Evolutionary conservation across 1,139 yeast genomes (phyloP), one percentile per base, ranked within the genome.

Genomic region (Scheffersomyces illinoinensis): DNA sequence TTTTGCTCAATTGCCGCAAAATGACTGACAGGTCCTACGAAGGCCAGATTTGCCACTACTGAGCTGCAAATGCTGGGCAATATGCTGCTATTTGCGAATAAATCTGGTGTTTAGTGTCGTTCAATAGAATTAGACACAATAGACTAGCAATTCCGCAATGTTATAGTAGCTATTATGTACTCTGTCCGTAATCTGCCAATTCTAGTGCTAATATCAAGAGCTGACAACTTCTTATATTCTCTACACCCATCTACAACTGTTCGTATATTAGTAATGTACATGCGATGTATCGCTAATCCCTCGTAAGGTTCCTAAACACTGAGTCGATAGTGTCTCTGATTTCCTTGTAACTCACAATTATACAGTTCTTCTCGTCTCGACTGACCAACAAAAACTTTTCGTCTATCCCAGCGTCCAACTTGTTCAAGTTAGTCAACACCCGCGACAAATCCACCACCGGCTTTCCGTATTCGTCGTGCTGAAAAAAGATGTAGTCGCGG

Each of bases 351-450:
- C 93, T 87, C 56, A 91, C 88, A 55, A 93, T 86, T 62, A 93
- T 79, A 71, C 97, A 91, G 55, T 86, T 86, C 76, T 87, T 87
- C 70, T 93, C 97, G 71, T 93, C 97, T 19, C 89, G 83, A 43
- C 96, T 88, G 6, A 92, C 91, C 61, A 95, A 81, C 70, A 93
- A 77, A 33, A 95, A 75, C 67, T 85, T 87, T 72, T 95, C 99
- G 56, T 91, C 95, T 53, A 90, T 84, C 0, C 98, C 99, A 17
- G 96, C 96, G 71, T 96, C 99, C 61, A 95, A 78, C 73, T 95
- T 95, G 75, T 95, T 95, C 67, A 95, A 77, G 65, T 89, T 85
- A 56, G 85, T 79, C 63, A 96, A 77, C 4, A 93, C 96, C 71
- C 93, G 92, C 1, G 93, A 88, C 66, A 95, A 78, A 73, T 96